phyloP scores from a whole-genome alignment of 2,329 filamentous ascomycete species.

The Stemphylium lycopersici region DNA sequence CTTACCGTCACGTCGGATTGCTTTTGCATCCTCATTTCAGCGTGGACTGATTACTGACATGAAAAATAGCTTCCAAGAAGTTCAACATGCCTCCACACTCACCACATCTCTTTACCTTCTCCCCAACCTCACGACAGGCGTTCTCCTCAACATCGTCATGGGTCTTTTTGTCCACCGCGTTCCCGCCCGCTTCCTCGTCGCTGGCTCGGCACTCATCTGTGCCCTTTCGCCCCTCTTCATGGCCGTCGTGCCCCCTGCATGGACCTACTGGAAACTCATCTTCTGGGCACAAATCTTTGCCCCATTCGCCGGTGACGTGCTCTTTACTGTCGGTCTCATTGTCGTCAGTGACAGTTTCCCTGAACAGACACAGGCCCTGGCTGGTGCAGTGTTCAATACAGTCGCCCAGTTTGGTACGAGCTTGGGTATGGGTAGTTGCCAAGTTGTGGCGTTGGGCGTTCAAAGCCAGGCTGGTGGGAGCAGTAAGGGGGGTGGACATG shows the following conservation, averaged over 20 bases:
- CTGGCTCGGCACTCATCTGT: constrained; percentile 51
- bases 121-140: constrained; percentile 48
- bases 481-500: constrained; percentile 8
- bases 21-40: too few species aligned
- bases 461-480: constrained; percentile 6
- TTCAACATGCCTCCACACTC: constrained; percentile 42
- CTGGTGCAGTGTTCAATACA: constrained; percentile 68
- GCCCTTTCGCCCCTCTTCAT: constrained; percentile 60
- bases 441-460: constrained; percentile 35
- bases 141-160: constrained; percentile 52
- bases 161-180: constrained; percentile 55
- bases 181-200: constrained; percentile 52
- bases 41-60: not conserved
- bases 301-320: constrained; percentile 54
- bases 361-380: constrained; percentile 63
- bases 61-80: constrained; percentile 47
- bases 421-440: constrained; percentile 31
- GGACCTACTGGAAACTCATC: constrained; percentile 60
- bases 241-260: constrained; percentile 57
- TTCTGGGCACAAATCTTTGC: constrained; percentile 51
- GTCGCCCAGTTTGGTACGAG: constrained; percentile 62
- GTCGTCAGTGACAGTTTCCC: constrained; percentile 63
- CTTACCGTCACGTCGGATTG: too few species aligned
- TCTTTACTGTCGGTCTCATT: constrained; percentile 64
- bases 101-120: constrained; percentile 52